Conservation (phyloP, 225 moss, liverwort and hornwort species). For the Climacium dendroides region DNA sequence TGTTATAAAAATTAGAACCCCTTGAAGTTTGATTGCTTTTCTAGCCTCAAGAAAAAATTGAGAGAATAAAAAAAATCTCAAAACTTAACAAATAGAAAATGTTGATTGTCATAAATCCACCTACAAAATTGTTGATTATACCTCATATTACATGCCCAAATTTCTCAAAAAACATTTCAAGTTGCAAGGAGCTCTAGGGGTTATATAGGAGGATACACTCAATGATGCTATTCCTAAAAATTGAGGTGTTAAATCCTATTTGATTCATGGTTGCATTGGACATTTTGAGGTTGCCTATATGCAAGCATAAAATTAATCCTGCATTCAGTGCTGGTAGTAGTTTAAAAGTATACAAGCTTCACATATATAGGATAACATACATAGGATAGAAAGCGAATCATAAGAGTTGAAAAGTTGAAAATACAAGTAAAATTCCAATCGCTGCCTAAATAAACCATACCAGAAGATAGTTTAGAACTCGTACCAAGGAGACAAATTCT, state of each 20-base stretch:
- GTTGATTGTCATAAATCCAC: too few relatives aligned
- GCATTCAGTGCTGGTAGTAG: background rate
- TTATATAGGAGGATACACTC: background rate
- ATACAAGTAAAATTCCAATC: background rate
- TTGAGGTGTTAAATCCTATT: background rate
- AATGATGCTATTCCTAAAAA: background rate
- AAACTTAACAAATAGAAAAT: too few relatives aligned
- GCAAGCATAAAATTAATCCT: background rate
- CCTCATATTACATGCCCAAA: background rate
- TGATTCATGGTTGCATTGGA: background rate
- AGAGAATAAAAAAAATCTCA: background rate
- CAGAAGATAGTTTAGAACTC: conserved; percentile 10
- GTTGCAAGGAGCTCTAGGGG: too few relatives aligned
- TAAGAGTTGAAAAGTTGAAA: background rate
- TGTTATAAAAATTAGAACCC: too few relatives aligned
- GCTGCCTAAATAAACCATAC: background rate
- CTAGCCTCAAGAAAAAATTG: background rate
- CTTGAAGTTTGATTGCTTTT: background rate
- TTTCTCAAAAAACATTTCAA: background rate
- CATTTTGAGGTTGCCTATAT: background rate
- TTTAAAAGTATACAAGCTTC: background rate
- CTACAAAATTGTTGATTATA: too few relatives aligned
- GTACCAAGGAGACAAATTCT: conserved; percentile 3
- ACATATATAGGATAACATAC: background rate
- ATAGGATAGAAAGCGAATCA: background rate